Conservation (phyloP, 2,329 filamentous ascomycete genomes). For the Cytospora chrysosperma region DNA sequence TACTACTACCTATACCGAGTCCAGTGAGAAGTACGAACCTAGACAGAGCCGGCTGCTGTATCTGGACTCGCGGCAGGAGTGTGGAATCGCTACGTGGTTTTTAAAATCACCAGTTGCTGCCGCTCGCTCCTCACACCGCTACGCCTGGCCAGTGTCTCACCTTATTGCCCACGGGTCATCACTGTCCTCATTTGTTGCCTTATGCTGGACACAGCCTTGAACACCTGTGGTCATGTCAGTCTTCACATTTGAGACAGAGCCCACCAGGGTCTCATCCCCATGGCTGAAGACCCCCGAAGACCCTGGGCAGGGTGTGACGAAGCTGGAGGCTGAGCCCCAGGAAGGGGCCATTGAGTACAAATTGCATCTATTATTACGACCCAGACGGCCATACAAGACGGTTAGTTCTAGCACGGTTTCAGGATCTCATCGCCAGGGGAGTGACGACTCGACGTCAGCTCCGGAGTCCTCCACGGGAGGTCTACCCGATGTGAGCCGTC, state of each 20-base stretch:
- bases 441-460: not conserved
- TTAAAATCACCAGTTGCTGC: conserved; percentile 2
- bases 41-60: not conserved
- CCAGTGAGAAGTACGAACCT: not conserved
- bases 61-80: not conserved
- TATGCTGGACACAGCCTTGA: not conserved
- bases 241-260: conserved; percentile 90
- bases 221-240: conserved; percentile 74
- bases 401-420: conserved; percentile 57
- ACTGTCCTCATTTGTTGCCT: not conserved
- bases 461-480: not conserved
- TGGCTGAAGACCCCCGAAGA: conserved; percentile 66
- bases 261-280: conserved; percentile 83
- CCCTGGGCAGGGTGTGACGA: conserved; percentile 55
- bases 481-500: conserved; percentile 28
- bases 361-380: conserved; percentile 80
- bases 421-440: conserved; percentile 12
- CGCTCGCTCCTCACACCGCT: conserved; percentile 14
- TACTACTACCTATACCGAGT: not conserved
- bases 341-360: conserved; percentile 97
- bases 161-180: not conserved
- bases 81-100: conserved; percentile 7
- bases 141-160: not conserved
- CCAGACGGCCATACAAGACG: conserved; percentile 64
- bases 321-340: conserved; percentile 85